Evolutionary conservation across 129 eudicot species (phyloP).

Genomic region (Flaveria trinervia): DNA sequence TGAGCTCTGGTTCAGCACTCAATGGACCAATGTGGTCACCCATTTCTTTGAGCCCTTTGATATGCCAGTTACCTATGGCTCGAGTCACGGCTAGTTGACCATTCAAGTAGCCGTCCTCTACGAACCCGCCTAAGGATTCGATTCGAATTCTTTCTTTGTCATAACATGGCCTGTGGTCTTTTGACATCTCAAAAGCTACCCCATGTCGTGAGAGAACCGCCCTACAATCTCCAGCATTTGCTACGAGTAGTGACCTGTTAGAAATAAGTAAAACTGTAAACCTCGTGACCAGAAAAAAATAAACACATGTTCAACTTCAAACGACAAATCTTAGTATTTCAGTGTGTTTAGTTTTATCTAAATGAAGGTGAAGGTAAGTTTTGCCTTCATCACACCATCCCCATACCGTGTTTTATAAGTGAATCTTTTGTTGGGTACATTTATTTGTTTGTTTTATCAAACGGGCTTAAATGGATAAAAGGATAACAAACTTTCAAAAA

Average conservation of each 20-base stretch:
- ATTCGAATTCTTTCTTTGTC: constrained; percentile 55
- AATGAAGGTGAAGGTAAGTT: not conserved
- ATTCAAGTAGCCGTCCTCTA: constrained; percentile 79
- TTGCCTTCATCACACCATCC: too few species aligned
- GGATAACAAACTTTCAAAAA: too few species aligned
- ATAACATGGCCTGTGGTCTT: constrained; percentile 82
- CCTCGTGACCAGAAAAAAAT: not conserved
- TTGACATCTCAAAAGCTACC: constrained; percentile 80
- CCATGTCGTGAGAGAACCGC: constrained; percentile 82
- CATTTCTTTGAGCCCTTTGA: constrained; percentile 71
- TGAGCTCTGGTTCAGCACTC: constrained; percentile 92
- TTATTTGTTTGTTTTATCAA: too few species aligned
- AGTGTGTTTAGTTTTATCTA: not conserved
- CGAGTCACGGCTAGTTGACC: constrained; percentile 85
- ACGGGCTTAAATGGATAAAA: too few species aligned
- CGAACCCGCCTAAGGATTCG: constrained; percentile 77
- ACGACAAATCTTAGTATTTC: not conserved
- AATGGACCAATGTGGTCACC: constrained; percentile 53
- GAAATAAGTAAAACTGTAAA: not conserved
- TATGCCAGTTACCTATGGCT: constrained; percentile 90
- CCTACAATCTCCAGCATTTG: constrained; percentile 95
- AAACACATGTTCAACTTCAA: not conserved
- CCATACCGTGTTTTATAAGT: too few species aligned
- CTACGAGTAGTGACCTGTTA: constrained; percentile 82
- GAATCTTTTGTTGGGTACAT: too few species aligned